Evolutionary conservation across 2,329 filamentous ascomycete species (phyloP).

Genomic region (Aspergillus hortae): DNA sequence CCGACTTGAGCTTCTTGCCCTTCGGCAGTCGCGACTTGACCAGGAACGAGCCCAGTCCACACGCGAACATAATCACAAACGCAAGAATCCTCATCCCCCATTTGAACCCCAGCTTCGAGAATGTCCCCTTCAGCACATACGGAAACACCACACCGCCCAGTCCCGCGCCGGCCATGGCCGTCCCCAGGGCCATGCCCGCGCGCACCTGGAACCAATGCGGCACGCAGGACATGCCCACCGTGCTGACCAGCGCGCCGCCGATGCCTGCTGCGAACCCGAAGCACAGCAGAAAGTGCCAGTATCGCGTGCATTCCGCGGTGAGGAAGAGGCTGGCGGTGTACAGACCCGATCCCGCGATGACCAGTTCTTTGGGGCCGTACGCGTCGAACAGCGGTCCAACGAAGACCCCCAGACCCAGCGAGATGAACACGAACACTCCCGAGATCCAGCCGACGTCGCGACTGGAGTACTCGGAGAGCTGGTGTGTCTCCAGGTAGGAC

Average conservation of each 20-base stretch:
- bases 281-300: conserved; percentile 49
- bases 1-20: conserved; percentile 25
- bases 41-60: conserved; percentile 31
- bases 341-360: conserved; percentile 35
- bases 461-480: conserved; percentile 42
- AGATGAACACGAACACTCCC: conserved; percentile 46
- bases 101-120: conserved; percentile 34
- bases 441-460: conserved; percentile 51
- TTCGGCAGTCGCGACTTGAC: conserved; percentile 36
- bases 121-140: conserved; percentile 31
- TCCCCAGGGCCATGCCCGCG: conserved; percentile 38
- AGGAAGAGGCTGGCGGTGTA: conserved; percentile 44
- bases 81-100: conserved; percentile 40
- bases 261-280: conserved; percentile 37
- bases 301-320: conserved; percentile 45
- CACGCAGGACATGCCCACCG: conserved; percentile 36
- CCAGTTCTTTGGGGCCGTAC: conserved; percentile 45
- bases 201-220: conserved; percentile 42
- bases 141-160: conserved; percentile 39
- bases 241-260: conserved; percentile 36
- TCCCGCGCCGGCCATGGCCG: conserved; percentile 38
- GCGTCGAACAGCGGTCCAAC: conserved; percentile 51
- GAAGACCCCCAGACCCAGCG: conserved; percentile 44
- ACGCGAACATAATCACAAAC: conserved; percentile 32
- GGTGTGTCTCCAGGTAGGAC: conserved; percentile 44